phyloP scores from a whole-genome alignment of 768 basidiomycete species.

The Auriscalpium microsporum region DNA sequence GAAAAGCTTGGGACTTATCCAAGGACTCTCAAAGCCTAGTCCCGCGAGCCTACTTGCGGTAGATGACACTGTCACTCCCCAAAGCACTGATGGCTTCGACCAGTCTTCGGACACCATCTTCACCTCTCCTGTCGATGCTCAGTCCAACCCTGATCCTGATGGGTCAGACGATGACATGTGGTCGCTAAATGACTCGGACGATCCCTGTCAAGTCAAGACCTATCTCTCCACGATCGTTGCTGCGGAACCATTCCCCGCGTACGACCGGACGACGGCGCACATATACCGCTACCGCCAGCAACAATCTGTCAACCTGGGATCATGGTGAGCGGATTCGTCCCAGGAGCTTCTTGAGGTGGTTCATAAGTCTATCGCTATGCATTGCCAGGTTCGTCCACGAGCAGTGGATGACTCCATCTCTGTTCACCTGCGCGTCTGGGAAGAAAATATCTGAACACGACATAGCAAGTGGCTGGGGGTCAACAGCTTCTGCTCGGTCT shows the following conservation, averaged over 20 bases:
- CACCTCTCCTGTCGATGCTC: too few relatives aligned
- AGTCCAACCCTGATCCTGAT: too few relatives aligned
- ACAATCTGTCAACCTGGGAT: slow-evolving; percentile 56
- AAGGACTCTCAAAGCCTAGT: neutral
- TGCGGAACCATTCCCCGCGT: slow-evolving; percentile 36
- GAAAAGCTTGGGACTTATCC: neutral
- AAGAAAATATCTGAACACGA: slow-evolving; percentile 49
- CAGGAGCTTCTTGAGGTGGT: neutral
- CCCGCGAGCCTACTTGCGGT: neutral
- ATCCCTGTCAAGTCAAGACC: slow-evolving; percentile 14
- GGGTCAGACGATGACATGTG: too few relatives aligned
- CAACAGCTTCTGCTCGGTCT: slow-evolving; percentile 32
- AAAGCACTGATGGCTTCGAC: too few relatives aligned
- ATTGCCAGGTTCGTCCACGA: slow-evolving; percentile 59
- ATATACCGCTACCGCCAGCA: slow-evolving; percentile 58
- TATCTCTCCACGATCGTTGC: slow-evolving; percentile 17
- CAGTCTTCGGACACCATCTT: too few relatives aligned
- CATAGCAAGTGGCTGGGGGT: slow-evolving; percentile 57
- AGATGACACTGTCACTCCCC: too few relatives aligned
- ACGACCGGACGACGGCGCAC: slow-evolving; percentile 38
- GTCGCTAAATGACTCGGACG: neutral
- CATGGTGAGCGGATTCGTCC: slow-evolving; percentile 32
- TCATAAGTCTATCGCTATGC: neutral
- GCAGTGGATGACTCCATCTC: slow-evolving; percentile 64
- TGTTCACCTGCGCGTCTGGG: slow-evolving; percentile 51